Base-by-base conservation (phyloP, 2,329 filamentous ascomycete genomes). In the Zopfia rhizophila region DNA sequence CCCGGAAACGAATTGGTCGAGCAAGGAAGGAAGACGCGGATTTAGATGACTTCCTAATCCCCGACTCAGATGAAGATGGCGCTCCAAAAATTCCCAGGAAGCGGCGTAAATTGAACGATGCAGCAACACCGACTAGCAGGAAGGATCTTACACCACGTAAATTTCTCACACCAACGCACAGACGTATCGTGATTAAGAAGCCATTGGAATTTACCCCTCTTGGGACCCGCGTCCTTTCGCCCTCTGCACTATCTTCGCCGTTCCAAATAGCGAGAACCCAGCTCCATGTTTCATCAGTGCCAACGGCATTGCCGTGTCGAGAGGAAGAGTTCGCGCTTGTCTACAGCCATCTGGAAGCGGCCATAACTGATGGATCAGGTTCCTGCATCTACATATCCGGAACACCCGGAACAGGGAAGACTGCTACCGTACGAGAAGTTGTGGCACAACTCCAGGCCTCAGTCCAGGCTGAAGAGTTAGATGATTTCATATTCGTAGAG, bases 321-420 rank as follows among this genome's bases (percentile, higher is more conserved):
- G 93, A 97, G 66, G 85, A 85, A 23, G 95, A 99, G 68, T 99
- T 99, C 70, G 84, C 87, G 7, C 85, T 90, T 2, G 94, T 99
- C 5, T 97, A 97, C 66, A 90, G 90, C 4, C 91, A 97, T 69
- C 85, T 99, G 23, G 92, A 96, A 66, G 89, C 91, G 6, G 94
- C 95, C 39, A 99, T 99, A 65, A 88, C 88, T 11, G 93, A 96
- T 57, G 94, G 93, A 13, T 90, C 89, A 2, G 95, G 95, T 11
- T 90, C 93, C 21, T 99, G 95, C 70, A 97, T 99, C 66, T 99
- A 99, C 74, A 99, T 99, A 48, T 97, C 94, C 0, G 94, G 94
- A n/a, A 97, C 93, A 0, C 94, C 95, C 0, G 94, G 95, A 6
- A 99, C 94, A 0, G 94, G 94, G 21, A 99, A 99, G 72, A 99